Evolutionary conservation across 495 filamentous ascomycete genomes (phyloP).

Genomic region (Paragyromitra xinjiangensis): DNA sequence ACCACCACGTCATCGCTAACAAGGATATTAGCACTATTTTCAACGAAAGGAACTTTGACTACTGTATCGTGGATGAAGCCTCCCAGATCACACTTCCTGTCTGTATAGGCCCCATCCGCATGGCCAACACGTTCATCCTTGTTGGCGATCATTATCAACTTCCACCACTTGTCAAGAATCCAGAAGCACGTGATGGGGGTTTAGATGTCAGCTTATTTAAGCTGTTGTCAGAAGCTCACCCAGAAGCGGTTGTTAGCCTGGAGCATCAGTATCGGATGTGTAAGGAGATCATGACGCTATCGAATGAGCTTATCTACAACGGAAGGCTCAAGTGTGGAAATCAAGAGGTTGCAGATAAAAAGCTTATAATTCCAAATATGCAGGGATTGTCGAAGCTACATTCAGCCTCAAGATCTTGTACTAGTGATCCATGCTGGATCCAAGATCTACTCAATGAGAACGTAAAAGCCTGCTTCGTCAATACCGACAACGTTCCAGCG

Average conservation of each 20-base stretch:
- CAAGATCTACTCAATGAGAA: conserved; percentile 69
- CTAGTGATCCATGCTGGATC: conserved; percentile 75
- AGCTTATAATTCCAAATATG: conserved; percentile 69
- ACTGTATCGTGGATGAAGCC: conserved; percentile 97
- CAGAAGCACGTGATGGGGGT: conserved; percentile 82
- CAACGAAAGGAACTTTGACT: conserved; percentile 88
- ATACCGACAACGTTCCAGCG: conserved; percentile 79
- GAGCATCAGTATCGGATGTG: conserved; percentile 99
- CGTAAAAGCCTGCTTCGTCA: conserved; percentile 79
- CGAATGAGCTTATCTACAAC: conserved; percentile 91
- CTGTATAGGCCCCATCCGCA: conserved; percentile 89
- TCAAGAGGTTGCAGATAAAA: conserved; percentile 71
- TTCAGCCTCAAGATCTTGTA: conserved; percentile 30
- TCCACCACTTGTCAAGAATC: conserved; percentile 92
- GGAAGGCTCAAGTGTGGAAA: conserved; percentile 90
- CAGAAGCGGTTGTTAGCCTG: conserved; percentile 83
- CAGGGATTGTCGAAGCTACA: conserved; percentile 62
- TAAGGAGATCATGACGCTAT: conserved; percentile 91
- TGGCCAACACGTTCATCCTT: conserved; percentile 91
- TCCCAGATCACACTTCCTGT: conserved; percentile 96
- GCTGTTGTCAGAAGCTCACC: conserved; percentile 85
- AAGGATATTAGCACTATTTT: conserved; percentile 68
- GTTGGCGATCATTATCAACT: conserved; percentile 97
- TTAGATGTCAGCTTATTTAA: conserved; percentile 95
- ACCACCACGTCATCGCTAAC: conserved; percentile 10